A percentile compares a stretch with the other conserved stretches of the same genome.
Evolutionary conservation across 176 grass and related monocot species (phyloP).

Genomic region (Zizania latifolia): DNA sequence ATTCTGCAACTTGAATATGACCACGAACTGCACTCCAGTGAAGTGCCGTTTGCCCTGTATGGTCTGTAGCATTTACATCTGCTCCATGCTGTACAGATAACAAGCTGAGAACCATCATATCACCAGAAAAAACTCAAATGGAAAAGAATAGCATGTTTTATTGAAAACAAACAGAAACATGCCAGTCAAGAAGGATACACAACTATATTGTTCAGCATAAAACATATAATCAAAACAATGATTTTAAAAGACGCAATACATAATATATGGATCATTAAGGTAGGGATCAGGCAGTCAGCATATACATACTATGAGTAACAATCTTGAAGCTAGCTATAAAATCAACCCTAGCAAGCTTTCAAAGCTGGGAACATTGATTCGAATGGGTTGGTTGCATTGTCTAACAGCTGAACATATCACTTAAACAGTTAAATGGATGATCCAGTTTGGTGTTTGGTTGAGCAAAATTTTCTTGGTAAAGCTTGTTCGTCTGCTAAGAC

Average conservation of each 20-base stretch:
- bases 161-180: background rate
- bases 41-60: slow-evolving; percentile 86
- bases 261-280: background rate
- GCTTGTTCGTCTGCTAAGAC: background rate
- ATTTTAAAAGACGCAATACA: background rate
- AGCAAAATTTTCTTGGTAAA: background rate
- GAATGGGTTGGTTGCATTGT: background rate
- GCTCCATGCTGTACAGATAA: slow-evolving; percentile 71
- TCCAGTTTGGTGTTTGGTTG: background rate
- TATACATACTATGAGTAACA: background rate
- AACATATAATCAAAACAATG: background rate
- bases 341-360: background rate
- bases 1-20: slow-evolving; percentile 81
- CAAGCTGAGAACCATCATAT: slow-evolving; percentile 1
- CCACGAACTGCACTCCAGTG: slow-evolving; percentile 94
- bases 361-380: slow-evolving; percentile 1
- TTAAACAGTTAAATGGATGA: background rate
- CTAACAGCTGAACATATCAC: background rate
- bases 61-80: slow-evolving; percentile 74
- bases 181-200: background rate
- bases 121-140: slow-evolving; percentile 12
- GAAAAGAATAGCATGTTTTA: background rate
- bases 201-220: background rate
- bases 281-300: background rate
- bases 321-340: background rate